Percentiles rank a stretch among this genome's conserved stretches.
phyloP scores from a whole-genome alignment of 2,329 filamentous ascomycete genomes.

The Aspergillus amoenus region DNA sequence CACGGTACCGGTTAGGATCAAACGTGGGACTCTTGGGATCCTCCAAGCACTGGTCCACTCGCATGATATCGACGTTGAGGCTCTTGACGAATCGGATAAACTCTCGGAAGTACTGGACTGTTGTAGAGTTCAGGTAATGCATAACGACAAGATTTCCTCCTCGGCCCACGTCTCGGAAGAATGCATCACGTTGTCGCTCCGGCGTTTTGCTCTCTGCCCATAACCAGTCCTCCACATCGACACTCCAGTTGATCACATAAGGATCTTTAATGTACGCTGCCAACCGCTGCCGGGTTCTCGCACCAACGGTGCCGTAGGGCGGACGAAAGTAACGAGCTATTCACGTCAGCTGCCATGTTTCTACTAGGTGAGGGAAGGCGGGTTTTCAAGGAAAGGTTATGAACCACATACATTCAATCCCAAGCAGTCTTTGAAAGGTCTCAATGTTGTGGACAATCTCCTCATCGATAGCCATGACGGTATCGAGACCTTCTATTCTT shows the following conservation, averaged over 20 bases:
- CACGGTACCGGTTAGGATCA: not conserved
- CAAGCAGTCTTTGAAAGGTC: conserved; percentile 31
- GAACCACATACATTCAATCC: conserved; percentile 32
- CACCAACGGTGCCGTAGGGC: conserved; percentile 67
- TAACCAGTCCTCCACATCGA: conserved; percentile 70
- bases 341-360: not conserved
- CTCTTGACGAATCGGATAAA: conserved; percentile 65
- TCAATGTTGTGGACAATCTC: conserved; percentile 36
- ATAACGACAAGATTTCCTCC: conserved; percentile 67
- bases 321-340: conserved; percentile 63
- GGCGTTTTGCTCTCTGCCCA: conserved; percentile 64
- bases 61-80: conserved; percentile 64
- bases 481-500: conserved; percentile 39
- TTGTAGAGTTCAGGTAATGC: conserved; percentile 67
- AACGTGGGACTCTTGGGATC: conserved; percentile 46
- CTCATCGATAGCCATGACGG: conserved; percentile 33
- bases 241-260: conserved; percentile 66
- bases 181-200: conserved; percentile 66
- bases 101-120: conserved; percentile 62
- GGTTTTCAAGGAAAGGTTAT: not conserved
- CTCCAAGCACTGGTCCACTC: conserved; percentile 65
- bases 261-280: conserved; percentile 53
- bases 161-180: conserved; percentile 61
- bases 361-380: too few relatives aligned
- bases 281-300: conserved; percentile 64